These are phyloP conservation scores for Vigna radiata DNA, from an alignment of 306 rosid genomes.

Conservation along the genomic window DNA sequence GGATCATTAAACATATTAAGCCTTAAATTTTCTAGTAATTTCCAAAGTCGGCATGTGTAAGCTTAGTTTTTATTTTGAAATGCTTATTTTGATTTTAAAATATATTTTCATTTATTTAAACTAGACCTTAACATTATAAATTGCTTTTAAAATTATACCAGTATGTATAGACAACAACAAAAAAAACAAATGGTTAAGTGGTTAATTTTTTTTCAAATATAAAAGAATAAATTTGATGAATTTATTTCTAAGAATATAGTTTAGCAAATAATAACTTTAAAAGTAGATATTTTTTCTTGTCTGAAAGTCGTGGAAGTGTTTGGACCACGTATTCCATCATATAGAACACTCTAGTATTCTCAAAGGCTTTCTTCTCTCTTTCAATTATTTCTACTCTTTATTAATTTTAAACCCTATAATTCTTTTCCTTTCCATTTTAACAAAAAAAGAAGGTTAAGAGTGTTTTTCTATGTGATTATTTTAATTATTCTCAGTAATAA, in stretches of 20 bases:
- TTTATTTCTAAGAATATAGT: neutral
- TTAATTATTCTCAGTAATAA: neutral
- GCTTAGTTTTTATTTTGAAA: neutral
- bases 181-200: neutral
- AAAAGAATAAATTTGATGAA: neutral
- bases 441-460: neutral
- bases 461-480: neutral
- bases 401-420: too few relatives aligned
- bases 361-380: neutral
- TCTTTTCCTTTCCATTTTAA: neutral
- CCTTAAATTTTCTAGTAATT: neutral
- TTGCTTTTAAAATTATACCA: neutral
- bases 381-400: neutral
- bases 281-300: neutral
- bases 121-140: neutral
- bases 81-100: neutral
- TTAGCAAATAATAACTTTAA: too few relatives aligned
- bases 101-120: neutral
- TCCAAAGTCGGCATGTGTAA: neutral
- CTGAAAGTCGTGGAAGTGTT: conserved; percentile 20
- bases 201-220: neutral
- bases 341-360: neutral
- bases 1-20: too few relatives aligned
- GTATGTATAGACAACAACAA: neutral
- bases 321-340: neutral